A percentile compares a stretch with the other conserved stretches of the same genome.
phyloP scores from a whole-genome alignment of 1,139 yeast species.

The Pichia sorboxylosa region DNA sequence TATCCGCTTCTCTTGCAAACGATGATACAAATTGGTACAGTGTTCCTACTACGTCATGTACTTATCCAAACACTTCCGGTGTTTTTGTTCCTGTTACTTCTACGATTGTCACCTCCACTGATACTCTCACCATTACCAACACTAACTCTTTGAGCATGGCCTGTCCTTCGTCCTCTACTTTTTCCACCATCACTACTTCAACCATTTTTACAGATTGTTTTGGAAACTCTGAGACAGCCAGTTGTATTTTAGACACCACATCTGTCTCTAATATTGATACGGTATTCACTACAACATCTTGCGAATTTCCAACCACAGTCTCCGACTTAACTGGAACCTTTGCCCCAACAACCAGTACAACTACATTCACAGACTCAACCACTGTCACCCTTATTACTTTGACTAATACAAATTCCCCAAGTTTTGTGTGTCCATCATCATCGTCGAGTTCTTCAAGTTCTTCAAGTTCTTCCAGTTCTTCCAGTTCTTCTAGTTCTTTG shows the following conservation, averaged over 20 bases:
- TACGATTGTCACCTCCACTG: not conserved
- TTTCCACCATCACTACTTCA: slow-evolving; percentile 2
- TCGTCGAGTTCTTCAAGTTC: slow-evolving; percentile 5
- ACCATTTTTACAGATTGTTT: not conserved
- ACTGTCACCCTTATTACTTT: slow-evolving; percentile 6
- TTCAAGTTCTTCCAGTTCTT: not conserved
- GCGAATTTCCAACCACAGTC: not conserved
- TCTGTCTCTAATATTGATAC: not conserved
- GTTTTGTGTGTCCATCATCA: slow-evolving; percentile 6
- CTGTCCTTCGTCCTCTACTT: slow-evolving; percentile 7
- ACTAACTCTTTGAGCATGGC: slow-evolving; percentile 6
- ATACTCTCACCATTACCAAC: slow-evolving; percentile 5
- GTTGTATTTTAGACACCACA: not conserved
- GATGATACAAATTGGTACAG: slow-evolving; percentile 11
- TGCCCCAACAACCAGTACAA: not conserved
- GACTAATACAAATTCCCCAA: slow-evolving; percentile 7
- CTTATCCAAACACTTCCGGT: slow-evolving; percentile 1
- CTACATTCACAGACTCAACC: not conserved
- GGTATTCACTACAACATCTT: not conserved
- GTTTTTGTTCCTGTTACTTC: slow-evolving; percentile 2
- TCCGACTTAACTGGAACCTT: not conserved
- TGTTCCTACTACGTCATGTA: slow-evolving; percentile 8
- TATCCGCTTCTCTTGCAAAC: slow-evolving; percentile 2
- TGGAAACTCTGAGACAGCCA: not conserved
- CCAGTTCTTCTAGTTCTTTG: not conserved